Conservation (phyloP, 331 rosid species). For the Spiraea crenata region DNA sequence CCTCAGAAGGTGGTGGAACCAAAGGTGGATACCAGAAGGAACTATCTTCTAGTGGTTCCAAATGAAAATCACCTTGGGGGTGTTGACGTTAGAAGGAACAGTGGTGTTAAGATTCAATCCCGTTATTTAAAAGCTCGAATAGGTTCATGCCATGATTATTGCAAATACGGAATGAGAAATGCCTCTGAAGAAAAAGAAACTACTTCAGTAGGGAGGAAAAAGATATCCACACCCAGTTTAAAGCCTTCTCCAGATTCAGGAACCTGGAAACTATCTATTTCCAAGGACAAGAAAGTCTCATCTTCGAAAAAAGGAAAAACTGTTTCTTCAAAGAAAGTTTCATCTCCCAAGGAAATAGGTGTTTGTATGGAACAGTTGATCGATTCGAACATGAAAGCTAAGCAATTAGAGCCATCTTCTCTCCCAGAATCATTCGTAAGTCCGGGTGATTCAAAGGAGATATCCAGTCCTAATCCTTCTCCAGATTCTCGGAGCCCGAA, state of each 20-base stretch:
- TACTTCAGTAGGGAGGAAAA: slow-evolving; percentile 24
- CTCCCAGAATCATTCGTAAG: slow-evolving; percentile 10
- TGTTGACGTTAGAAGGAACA: slow-evolving; percentile 17
- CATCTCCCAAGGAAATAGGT: slow-evolving; percentile 32
- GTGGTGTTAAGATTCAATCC: slow-evolving; percentile 36
- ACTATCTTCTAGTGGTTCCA: neutral
- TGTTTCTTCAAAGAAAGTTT: slow-evolving; percentile 11
- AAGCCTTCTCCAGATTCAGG: slow-evolving; percentile 26
- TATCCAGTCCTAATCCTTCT: slow-evolving; percentile 27
- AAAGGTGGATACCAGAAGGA: neutral
- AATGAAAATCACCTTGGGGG: neutral
- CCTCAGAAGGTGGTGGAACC: slow-evolving; percentile 23
- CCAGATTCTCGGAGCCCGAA: slow-evolving; percentile 16
- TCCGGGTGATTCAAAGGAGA: slow-evolving; percentile 7
- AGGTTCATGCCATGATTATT: slow-evolving; percentile 74
- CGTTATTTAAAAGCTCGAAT: slow-evolving; percentile 61
- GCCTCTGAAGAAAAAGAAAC: slow-evolving; percentile 42
- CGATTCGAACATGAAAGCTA: slow-evolving; percentile 10
- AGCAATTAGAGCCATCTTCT: slow-evolving; percentile 27
- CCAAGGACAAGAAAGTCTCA: slow-evolving; percentile 19
- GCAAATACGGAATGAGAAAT: slow-evolving; percentile 69
- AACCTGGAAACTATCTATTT: slow-evolving; percentile 5
- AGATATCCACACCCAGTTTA: neutral
- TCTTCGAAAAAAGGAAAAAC: neutral
- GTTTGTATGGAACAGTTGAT: slow-evolving; percentile 33